These are phyloP conservation scores for Curvularia sp. DNA, from an alignment of 2,329 filamentous ascomycete species.

Conservation along the genomic window DNA sequence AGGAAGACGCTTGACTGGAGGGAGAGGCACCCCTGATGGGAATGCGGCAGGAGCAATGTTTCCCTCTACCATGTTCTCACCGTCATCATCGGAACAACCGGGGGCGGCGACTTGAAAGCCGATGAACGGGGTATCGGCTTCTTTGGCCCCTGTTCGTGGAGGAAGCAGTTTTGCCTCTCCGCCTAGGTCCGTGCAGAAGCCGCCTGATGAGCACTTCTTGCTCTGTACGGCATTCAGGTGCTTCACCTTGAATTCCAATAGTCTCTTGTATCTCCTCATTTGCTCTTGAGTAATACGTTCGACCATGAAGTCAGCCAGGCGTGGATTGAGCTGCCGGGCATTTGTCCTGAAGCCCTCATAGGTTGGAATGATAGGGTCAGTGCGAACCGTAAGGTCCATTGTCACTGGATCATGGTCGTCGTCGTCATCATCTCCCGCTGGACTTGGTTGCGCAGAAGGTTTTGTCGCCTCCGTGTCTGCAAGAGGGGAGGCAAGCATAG, in stretches of 20 bases:
- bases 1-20: constrained; percentile 77
- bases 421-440: constrained; percentile 51
- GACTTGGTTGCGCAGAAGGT: constrained; percentile 41
- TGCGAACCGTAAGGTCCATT: constrained; percentile 67
- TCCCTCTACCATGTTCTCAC: constrained; percentile 71
- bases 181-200: constrained; percentile 70
- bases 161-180: constrained; percentile 71
- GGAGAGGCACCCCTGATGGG: constrained; percentile 79
- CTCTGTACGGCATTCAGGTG: constrained; percentile 69
- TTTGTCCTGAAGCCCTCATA: constrained; percentile 79
- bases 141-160: constrained; percentile 65
- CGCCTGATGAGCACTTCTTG: constrained; percentile 65
- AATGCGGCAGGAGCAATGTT: constrained; percentile 76
- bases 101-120: constrained; percentile 64
- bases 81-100: constrained; percentile 68
- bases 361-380: constrained; percentile 74
- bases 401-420: constrained; percentile 64
- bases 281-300: constrained; percentile 86
- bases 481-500: constrained; percentile 60
- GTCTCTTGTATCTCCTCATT: constrained; percentile 76
- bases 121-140: constrained; percentile 63
- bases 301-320: constrained; percentile 71
- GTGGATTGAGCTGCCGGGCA: constrained; percentile 76
- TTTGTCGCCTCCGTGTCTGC: constrained; percentile 49
- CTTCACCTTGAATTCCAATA: constrained; percentile 73